These are phyloP conservation scores for Tylopilus vinaceipallidus DNA, from an alignment of 768 basidiomycete genomes.

Conservation along the genomic window DNA sequence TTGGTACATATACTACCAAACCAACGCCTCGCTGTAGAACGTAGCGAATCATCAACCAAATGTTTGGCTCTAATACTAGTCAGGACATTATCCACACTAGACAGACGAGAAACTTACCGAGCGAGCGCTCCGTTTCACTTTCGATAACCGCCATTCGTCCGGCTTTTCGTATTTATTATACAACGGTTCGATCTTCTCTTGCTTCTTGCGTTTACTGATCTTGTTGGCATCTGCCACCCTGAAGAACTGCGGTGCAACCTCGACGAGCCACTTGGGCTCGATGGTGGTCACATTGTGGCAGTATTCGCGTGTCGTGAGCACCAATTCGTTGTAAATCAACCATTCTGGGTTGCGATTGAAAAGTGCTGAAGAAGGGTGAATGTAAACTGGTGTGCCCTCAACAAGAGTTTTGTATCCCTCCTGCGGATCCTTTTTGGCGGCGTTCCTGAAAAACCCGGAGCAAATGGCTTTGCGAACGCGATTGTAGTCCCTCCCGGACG, in stretches of 20 bases:
- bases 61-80: constrained; percentile 69
- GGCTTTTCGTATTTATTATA: constrained; percentile 95
- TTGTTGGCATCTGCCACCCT: constrained; percentile 97
- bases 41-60: constrained; percentile 57
- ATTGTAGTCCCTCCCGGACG: constrained; percentile 91
- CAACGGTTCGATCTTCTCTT: constrained; percentile 96
- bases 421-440: constrained; percentile 97
- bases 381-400: constrained; percentile 98
- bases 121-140: constrained; percentile 86
- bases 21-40: neutral
- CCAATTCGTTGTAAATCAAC: constrained; percentile 93
- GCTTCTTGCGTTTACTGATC: constrained; percentile 93
- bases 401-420: constrained; percentile 98
- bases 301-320: constrained; percentile 95
- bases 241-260: constrained; percentile 98
- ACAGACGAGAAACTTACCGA: constrained; percentile 48
- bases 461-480: constrained; percentile 92
- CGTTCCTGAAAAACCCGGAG: constrained; percentile 96
- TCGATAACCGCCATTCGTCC: constrained; percentile 92
- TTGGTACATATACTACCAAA: constrained; percentile 12
- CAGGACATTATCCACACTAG: constrained; percentile 7
- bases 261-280: constrained; percentile 98
- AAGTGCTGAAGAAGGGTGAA: constrained; percentile 94
- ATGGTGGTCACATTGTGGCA: constrained; percentile 92
- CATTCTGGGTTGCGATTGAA: constrained; percentile 98